Evolutionary conservation across 768 basidiomycete genomes (phyloP), one percentile per base, ranked within the genome.

Genomic region (Lentinula detonsa): DNA sequence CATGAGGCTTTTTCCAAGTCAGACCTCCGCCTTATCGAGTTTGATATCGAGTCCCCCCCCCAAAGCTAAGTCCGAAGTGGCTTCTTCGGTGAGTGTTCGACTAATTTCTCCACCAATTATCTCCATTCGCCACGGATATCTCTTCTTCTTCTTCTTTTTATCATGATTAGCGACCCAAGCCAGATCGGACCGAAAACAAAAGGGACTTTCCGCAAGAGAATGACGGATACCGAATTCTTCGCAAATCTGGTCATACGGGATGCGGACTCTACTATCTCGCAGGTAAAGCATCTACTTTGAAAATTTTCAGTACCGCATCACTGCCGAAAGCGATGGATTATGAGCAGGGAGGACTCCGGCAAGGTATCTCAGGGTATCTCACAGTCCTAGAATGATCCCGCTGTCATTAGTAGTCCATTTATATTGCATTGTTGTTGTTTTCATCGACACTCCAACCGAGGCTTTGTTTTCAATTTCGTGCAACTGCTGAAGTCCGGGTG

Each of bases 181-280:
- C 8, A 18, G 15, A 8, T 13, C 55, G 39, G 55, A 42, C 37
- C 55, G 55, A 43, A 16, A n/a, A 10, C 7, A 18, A 13, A 21
- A 18, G 18, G 35, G 37, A 15, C 7, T 42, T 23, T n/a, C 33
- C 13, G 50, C 31, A 51, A 55, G 37, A 23, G 28, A 28, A 9
- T 16, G 4, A 16, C 37, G 43, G 16, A 56, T n/a, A 56, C 55
- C 55, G 55, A 56, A n/a, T 56, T 56, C 40, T 43, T 56, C 55
- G 55, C 55, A 56, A 43, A n/a, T 56, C 31, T 23, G 37, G 55
- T 56, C 31, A 56, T n/a, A 5, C 10, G 4, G 1, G 15, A 23
- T 46, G 21, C 21, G 28, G 28, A 28, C 28, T 28, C 28, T 28
- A 28, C 28, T 28, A 28, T 28, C 28, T 28, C 28, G 28, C 28